These are phyloP conservation scores for Hyphopichia burtonii DNA, from an alignment of 1,139 yeast species.

Conservation along the genomic window DNA sequence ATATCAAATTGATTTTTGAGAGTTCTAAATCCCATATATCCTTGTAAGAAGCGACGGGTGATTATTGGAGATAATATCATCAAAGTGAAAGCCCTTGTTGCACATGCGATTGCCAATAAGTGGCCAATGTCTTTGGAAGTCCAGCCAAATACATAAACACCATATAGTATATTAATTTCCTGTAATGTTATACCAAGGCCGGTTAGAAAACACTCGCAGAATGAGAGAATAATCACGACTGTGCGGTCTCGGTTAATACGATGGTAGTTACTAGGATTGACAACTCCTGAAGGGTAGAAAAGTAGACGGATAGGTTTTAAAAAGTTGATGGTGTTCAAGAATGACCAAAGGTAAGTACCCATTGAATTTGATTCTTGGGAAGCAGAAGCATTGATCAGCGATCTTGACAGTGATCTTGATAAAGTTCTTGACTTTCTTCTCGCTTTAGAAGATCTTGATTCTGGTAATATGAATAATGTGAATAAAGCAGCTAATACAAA, in stretches of 20 bases:
- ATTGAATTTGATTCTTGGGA: not conserved
- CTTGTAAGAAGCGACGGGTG: constrained; percentile 26
- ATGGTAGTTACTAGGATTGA: constrained; percentile 12
- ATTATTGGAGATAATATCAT: constrained; percentile 35
- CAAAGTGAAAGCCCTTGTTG: constrained; percentile 36
- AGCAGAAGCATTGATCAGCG: not conserved
- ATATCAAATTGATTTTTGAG: constrained; percentile 49
- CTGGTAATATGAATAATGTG: constrained; percentile 47
- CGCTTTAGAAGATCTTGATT: constrained; percentile 52
- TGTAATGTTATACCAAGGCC: constrained; percentile 39
- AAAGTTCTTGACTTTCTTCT: constrained; percentile 48
- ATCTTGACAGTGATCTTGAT: constrained; percentile 14
- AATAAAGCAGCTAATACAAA: constrained; percentile 28
- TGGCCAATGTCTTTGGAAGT: constrained; percentile 57
- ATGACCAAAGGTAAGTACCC: not conserved
- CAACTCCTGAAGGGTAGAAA: constrained; percentile 37
- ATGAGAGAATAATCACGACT: constrained; percentile 45
- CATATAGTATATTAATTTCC: constrained; percentile 54
- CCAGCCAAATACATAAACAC: constrained; percentile 62
- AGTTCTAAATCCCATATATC: constrained; percentile 26
- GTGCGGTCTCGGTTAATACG: constrained; percentile 18
- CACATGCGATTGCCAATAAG: constrained; percentile 54
- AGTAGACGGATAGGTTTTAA: constrained; percentile 49
- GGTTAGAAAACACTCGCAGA: constrained; percentile 45
- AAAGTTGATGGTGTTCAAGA: constrained; percentile 17